Conservation (phyloP, 23 red algal genomes). For the Gracilaria gracilis region DNA sequence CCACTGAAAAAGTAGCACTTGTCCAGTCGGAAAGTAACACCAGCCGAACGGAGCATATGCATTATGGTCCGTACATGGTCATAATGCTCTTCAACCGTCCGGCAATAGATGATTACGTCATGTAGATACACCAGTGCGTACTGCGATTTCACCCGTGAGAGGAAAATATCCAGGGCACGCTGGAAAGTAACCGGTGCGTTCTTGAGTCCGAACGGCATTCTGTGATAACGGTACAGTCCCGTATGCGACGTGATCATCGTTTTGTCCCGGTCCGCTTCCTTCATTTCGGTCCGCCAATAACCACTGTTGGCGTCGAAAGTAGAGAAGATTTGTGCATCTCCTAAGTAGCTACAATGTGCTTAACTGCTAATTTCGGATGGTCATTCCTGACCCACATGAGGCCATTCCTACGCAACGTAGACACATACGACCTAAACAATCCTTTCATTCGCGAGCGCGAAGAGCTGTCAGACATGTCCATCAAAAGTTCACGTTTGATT, state of each 20-base stretch:
- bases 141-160: constrained; percentile 27
- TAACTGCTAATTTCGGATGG: no score
- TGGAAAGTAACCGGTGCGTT: no score
- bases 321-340: constrained; percentile 28
- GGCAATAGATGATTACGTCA: constrained; percentile 54
- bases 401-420: no score
- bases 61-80: constrained; percentile 18
- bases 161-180: no score
- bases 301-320: constrained; percentile 46
- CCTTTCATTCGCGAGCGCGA: no score
- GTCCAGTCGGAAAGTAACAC: constrained; percentile 17
- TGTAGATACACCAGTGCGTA: constrained; percentile 38
- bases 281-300: no score
- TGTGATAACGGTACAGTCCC: constrained; percentile 15
- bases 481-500: no score
- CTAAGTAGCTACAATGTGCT: no score
- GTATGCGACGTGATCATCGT: constrained; percentile 34
- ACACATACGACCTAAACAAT: no score
- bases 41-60: background rate
- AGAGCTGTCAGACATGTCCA: no score
- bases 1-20: constrained; percentile 47
- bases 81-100: background rate
- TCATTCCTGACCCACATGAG: no score
- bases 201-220: no score
- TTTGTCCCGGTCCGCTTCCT: constrained; percentile 25